Conservation (phyloP, 108 stramenopile genomes). For the Nitzschia sp. region DNA sequence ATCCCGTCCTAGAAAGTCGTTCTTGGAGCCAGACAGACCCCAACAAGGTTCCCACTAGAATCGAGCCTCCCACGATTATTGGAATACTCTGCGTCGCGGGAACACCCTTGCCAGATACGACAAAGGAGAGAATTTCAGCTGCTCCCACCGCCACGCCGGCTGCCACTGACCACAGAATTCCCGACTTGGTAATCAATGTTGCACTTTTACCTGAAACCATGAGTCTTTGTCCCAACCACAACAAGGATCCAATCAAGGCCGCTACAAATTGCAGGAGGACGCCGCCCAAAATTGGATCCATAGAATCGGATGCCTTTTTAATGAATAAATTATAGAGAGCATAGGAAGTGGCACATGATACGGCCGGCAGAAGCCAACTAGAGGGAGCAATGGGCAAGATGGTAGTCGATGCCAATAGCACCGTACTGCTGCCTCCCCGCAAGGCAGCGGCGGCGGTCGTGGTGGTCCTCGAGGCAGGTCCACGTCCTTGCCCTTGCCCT, state of each 20-base stretch:
- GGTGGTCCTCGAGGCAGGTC: not conserved
- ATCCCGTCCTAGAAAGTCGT: constrained; percentile 38
- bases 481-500: too few species aligned
- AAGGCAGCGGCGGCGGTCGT: not conserved
- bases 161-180: constrained; percentile 32
- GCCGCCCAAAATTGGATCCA: constrained; percentile 51
- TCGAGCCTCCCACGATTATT: constrained; percentile 59
- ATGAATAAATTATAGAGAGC: constrained; percentile 75
- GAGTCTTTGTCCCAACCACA: constrained; percentile 8
- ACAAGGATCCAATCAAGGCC: constrained; percentile 45
- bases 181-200: constrained; percentile 6
- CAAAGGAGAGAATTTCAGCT: constrained; percentile 63
- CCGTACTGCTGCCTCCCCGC: not conserved
- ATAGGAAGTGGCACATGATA: constrained; percentile 55
- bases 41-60: constrained; percentile 57
- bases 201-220: not conserved
- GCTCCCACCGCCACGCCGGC: constrained; percentile 48
- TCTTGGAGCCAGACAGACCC: constrained; percentile 44
- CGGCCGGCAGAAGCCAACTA: constrained; percentile 52
- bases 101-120: constrained; percentile 64
- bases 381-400: not conserved
- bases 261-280: constrained; percentile 71
- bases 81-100: constrained; percentile 66
- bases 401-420: not conserved
- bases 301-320: constrained; percentile 45